Percentiles rank a stretch among this genome's conserved stretches.
These are phyloP conservation scores for Zymoseptoria ardabiliae DNA, from an alignment of 2,329 filamentous ascomycete genomes.

Conservation along the genomic window DNA sequence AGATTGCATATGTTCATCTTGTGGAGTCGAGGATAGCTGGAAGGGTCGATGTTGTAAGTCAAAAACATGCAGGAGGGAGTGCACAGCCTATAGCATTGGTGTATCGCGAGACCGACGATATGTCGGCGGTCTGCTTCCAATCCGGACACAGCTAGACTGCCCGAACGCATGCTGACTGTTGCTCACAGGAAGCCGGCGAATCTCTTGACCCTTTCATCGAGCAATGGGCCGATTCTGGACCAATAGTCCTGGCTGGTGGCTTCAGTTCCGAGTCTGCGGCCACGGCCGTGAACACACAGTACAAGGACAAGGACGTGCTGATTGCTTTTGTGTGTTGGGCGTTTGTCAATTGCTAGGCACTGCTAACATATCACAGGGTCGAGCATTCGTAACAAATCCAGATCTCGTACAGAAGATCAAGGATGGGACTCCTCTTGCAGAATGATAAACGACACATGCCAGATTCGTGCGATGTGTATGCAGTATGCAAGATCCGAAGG, in stretches of 20 bases:
- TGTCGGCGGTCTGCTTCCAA: not conserved
- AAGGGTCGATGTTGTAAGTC: conserved; percentile 27
- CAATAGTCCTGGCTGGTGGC: conserved; percentile 45
- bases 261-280: conserved; percentile 35
- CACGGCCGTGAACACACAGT: conserved; percentile 23
- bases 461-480: too few species aligned
- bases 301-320: conserved; percentile 36
- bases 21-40: conserved; percentile 51
- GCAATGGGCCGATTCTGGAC: conserved; percentile 39
- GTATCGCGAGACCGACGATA: conserved; percentile 25
- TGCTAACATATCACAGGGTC: conserved; percentile 16
- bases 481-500: too few species aligned
- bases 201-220: conserved; percentile 41
- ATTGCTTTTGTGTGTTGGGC: conserved; percentile 36
- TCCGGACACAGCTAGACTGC: not conserved
- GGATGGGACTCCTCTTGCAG: conserved; percentile 33
- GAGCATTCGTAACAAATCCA: conserved; percentile 43
- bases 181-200: conserved; percentile 10
- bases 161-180: not conserved
- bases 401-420: conserved; percentile 41
- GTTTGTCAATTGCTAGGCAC: not conserved
- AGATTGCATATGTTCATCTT: conserved; percentile 55
- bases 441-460: conserved; percentile 29
- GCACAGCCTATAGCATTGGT: not conserved
- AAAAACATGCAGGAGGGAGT: not conserved